These are phyloP conservation scores for Eutrema heterophyllum DNA, from an alignment of 345 rosid genomes.

Conservation along the genomic window DNA sequence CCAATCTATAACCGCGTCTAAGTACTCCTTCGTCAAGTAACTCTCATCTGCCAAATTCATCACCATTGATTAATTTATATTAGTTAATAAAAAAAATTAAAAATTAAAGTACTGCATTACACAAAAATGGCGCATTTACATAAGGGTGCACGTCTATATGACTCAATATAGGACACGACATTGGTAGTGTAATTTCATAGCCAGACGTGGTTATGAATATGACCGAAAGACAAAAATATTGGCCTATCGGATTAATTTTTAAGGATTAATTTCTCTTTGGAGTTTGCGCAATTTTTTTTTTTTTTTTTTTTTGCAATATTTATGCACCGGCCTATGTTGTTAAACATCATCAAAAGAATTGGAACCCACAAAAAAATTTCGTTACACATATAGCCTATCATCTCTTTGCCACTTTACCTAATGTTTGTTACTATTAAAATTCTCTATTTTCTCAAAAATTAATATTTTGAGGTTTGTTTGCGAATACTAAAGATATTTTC, in stretches of 20 bases:
- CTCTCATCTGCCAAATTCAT: slow-evolving; percentile 24
- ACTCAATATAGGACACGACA: background rate
- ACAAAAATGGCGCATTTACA: background rate
- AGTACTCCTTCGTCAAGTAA: slow-evolving; percentile 28
- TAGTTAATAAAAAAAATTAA: background rate
- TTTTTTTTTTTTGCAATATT: background rate
- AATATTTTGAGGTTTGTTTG: no score
- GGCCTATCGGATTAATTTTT: background rate
- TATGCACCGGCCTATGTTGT: no score
- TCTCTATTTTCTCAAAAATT: no score
- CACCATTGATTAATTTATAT: background rate
- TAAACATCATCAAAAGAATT: background rate
- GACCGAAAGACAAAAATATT: background rate
- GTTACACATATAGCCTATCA: no score
- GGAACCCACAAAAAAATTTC: background rate
- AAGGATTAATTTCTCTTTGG: background rate
- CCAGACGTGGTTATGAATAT: background rate
- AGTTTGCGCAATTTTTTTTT: background rate
- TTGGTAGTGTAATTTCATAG: background rate
- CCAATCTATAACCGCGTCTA: slow-evolving; percentile 35
- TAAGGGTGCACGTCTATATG: background rate
- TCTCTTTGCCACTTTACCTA: no score
- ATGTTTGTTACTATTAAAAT: no score
- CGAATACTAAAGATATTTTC: no score
- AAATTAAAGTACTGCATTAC: background rate